Evolutionary conservation across 139 green algal species (phyloP), one percentile per base, ranked within the genome.

Genomic region (Volvox reticuliferus): DNA sequence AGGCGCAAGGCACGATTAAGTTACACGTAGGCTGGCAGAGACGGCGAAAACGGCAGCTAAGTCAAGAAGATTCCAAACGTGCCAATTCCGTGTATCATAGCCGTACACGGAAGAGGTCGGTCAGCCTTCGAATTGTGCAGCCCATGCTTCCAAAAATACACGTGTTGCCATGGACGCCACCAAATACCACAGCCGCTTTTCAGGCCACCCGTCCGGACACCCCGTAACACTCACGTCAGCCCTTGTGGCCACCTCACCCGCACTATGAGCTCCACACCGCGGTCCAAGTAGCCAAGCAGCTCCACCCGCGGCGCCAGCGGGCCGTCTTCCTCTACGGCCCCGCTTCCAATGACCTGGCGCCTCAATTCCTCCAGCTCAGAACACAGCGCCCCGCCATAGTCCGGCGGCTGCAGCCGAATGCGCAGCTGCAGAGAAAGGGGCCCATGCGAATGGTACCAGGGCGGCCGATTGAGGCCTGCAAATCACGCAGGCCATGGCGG

Each of bases 401-500:
- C 44, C 33, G 37, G 18, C 17, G 85, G 69, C 37, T 37, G 69
- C 37, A 89, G 69, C 17, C 85, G 85, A 28, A 89, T 12, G 17
- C 44, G 68, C 37, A 89, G 85, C n/a, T 71, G 44, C 37, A 89
- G 28, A 28, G 68, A 71, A 69, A 89, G 69, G 13, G 85, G 85
- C 68, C 67, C 44, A n/a, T 50, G 85, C 9, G 85, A 75, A 35
- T 89, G 26, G 35, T 81, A 37, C 85, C 85, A 82, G 26, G 36
- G 69, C n/a, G 85, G 85, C 68, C 85, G 85, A 30, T 71, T 82
- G 37, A 82, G 28, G 69, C 85, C 85, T 89, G 85, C 19, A 26
- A 36, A 32, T 30, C 65, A 12, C 65, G 65, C 21, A 2, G 65
- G 12, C 65, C 21, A 28, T 73, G 65, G 12, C 65, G 65, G 6